Conservation (phyloP, 805 yeast genomes). For the Metschnikowia similis region DNA sequence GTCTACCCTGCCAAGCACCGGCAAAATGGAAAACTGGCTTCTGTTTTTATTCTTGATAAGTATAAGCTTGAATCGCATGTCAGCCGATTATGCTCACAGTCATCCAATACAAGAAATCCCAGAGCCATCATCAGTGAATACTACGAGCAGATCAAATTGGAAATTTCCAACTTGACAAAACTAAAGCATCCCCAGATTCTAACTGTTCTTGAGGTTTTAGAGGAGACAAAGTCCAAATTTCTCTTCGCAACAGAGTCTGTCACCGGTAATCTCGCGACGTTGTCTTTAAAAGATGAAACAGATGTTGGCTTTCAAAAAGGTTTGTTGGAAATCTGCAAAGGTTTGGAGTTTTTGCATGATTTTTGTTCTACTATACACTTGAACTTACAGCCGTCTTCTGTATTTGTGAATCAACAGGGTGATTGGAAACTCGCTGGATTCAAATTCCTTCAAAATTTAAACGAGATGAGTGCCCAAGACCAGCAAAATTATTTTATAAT, state of each 20-base stretch:
- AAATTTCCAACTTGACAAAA: constrained; percentile 69
- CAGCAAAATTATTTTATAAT: constrained; percentile 61
- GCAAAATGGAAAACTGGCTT: constrained; percentile 55
- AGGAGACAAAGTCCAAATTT: constrained; percentile 74
- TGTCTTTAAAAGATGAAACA: constrained; percentile 43
- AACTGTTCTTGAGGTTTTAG: constrained; percentile 82
- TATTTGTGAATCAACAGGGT: constrained; percentile 74
- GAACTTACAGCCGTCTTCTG: constrained; percentile 71
- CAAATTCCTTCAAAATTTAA: constrained; percentile 42
- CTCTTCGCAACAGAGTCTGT: constrained; percentile 84
- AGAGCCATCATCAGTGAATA: constrained; percentile 56
- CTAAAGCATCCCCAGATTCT: constrained; percentile 87
- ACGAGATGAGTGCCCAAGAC: constrained; percentile 44
- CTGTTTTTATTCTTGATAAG: constrained; percentile 86
- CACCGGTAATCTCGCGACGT: constrained; percentile 46
- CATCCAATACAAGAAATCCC: constrained; percentile 36
- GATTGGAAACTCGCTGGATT: constrained; percentile 94
- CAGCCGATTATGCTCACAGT: constrained; percentile 28
- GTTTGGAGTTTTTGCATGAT: constrained; percentile 76
- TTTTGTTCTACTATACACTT: constrained; percentile 71
- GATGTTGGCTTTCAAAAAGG: constrained; percentile 80
- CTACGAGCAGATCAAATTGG: constrained; percentile 60
- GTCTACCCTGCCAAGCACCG: constrained; percentile 80
- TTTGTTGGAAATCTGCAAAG: constrained; percentile 69
- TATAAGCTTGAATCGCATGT: constrained; percentile 61